A percentile compares a stretch with the other conserved stretches of the same genome.
Conservation (phyloP, 805 yeast species). For the Lipomyces sp. region DNA sequence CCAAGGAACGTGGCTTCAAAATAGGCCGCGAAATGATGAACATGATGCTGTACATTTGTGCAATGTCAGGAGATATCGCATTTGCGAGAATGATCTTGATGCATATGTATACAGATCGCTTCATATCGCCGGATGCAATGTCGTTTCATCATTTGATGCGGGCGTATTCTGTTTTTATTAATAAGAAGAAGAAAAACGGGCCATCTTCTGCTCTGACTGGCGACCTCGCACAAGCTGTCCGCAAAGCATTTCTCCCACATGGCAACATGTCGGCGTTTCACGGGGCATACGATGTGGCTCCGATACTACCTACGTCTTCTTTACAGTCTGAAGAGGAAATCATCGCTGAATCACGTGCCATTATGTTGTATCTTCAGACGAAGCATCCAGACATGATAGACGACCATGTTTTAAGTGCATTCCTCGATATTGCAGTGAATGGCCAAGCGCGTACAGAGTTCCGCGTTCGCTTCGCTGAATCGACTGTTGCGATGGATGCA, state of each 20-base stretch:
- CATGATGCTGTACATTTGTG: slow-evolving; percentile 71
- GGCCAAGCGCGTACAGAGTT: slow-evolving; percentile 42
- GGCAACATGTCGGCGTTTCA: slow-evolving; percentile 1
- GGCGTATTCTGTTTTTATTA: slow-evolving; percentile 34
- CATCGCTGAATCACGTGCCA: slow-evolving; percentile 71
- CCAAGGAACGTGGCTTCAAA: slow-evolving; percentile 45
- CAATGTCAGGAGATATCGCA: slow-evolving; percentile 72
- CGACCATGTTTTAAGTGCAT: slow-evolving; percentile 47
- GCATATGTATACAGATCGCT: slow-evolving; percentile 33
- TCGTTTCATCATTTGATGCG: slow-evolving; percentile 36
- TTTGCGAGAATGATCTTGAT: slow-evolving; percentile 57
- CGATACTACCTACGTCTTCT: slow-evolving; percentile 62
- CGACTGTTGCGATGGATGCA: slow-evolving; percentile 40
- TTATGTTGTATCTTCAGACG: slow-evolving; percentile 57
- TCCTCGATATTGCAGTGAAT: slow-evolving; percentile 59
- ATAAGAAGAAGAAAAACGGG: not conserved
- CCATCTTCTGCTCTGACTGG: slow-evolving; percentile 1
- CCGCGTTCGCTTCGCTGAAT: slow-evolving; percentile 40
- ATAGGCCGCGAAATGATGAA: slow-evolving; percentile 50
- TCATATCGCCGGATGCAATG: slow-evolving; percentile 34
- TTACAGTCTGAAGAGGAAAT: slow-evolving; percentile 46
- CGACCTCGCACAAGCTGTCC: slow-evolving; percentile 3
- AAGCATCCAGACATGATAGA: slow-evolving; percentile 46
- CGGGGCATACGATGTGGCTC: slow-evolving; percentile 43
- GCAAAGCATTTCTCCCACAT: slow-evolving; percentile 8